Conservation (phyloP, 352 stramenopile species). For the Pythium phragmiticola region DNA sequence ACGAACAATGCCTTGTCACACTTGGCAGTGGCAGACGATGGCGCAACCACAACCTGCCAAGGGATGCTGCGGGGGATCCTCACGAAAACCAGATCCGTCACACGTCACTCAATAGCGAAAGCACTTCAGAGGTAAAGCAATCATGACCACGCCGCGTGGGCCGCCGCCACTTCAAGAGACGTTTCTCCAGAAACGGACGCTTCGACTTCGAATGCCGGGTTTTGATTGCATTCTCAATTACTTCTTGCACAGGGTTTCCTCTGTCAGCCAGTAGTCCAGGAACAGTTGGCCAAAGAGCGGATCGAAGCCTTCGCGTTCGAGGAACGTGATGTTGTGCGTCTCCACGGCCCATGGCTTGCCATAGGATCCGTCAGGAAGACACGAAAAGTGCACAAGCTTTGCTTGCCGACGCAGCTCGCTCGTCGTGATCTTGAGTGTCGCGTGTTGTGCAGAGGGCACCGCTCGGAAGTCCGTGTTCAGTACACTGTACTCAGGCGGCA, state of each 20-base stretch:
- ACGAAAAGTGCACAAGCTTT: conserved; percentile 26
- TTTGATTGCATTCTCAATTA: background rate
- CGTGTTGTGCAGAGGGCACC: conserved; percentile 1
- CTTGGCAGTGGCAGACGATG: background rate
- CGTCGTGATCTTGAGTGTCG: conserved; percentile 10
- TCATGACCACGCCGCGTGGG: too few species aligned
- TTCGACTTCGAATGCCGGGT: conserved; percentile 16
- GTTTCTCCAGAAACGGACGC: background rate
- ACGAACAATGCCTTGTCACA: conserved; percentile 14
- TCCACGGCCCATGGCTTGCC: conserved; percentile 22
- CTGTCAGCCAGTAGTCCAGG: conserved; percentile 25
- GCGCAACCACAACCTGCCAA: background rate
- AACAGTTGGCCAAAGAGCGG: conserved; percentile 30
- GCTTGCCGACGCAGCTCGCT: conserved; percentile 8
- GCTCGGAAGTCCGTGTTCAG: conserved; percentile 37
- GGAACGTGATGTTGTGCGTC: conserved; percentile 15
- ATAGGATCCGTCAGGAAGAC: conserved; percentile 20
- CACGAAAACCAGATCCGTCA: background rate
- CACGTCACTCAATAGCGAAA: background rate
- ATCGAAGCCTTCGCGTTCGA: conserved; percentile 13
- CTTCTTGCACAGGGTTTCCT: conserved; percentile 19
- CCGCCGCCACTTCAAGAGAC: too few species aligned
- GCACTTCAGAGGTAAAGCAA: too few species aligned
- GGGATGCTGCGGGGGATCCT: background rate
- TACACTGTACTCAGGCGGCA: conserved; percentile 32